Percentiles rank a stretch among this genome's conserved stretches.
phyloP scores from a whole-genome alignment of 2,329 filamentous ascomycete genomes.

The Aspergillus chevalieri region DNA sequence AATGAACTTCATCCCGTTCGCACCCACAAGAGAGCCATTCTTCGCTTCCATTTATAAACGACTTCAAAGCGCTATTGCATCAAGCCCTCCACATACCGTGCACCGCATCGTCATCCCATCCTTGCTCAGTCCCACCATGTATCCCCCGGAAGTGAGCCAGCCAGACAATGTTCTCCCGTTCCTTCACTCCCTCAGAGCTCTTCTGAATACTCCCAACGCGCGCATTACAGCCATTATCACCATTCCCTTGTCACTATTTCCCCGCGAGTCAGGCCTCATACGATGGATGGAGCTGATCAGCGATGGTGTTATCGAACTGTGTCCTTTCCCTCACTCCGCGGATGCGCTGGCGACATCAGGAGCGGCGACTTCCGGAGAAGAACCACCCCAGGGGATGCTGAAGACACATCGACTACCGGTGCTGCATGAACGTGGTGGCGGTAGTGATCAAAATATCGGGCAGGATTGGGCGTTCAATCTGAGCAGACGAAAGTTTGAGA shows the following conservation, averaged over 20 bases:
- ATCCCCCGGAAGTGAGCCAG: slow-evolving; percentile 62
- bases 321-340: slow-evolving; percentile 61
- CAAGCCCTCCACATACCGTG: slow-evolving; percentile 54
- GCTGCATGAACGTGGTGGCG: slow-evolving; percentile 81
- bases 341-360: slow-evolving; percentile 48
- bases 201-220: slow-evolving; percentile 62
- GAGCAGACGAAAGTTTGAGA: slow-evolving; percentile 74
- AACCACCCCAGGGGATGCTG: slow-evolving; percentile 78
- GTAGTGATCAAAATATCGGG: slow-evolving; percentile 61
- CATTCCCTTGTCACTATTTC: slow-evolving; percentile 72
- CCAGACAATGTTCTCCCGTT: slow-evolving; percentile 73
- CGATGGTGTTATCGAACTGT: slow-evolving; percentile 81
- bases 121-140: slow-evolving; percentile 79
- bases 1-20: slow-evolving; percentile 48
- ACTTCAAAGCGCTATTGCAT: slow-evolving; percentile 51
- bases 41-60: slow-evolving; percentile 61
- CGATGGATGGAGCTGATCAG: slow-evolving; percentile 79
- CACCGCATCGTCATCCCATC: slow-evolving; percentile 82
- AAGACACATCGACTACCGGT: slow-evolving; percentile 77
- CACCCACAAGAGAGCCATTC: slow-evolving; percentile 42
- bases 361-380: slow-evolving; percentile 55
- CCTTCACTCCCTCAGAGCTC: slow-evolving; percentile 66
- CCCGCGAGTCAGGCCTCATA: slow-evolving; percentile 66
- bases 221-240: slow-evolving; percentile 68
- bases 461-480: slow-evolving; percentile 89